Evolutionary conservation across 139 green algal genomes (phyloP).

Genomic region (Micractinium conductrix): DNA sequence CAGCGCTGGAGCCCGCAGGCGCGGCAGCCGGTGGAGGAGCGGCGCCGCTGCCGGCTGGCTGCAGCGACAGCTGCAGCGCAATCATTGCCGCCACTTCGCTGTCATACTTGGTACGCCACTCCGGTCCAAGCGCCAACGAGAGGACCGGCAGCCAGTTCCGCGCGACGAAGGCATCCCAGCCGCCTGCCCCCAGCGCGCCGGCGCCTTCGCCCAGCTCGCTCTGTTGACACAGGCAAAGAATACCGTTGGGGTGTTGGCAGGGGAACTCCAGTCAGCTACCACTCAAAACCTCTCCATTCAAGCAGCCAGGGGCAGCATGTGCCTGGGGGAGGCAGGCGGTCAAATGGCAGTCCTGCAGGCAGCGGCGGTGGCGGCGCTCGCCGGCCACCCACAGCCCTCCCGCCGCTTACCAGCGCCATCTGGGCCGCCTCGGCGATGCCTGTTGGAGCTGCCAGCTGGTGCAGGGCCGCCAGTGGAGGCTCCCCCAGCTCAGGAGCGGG

Average conservation of each 20-base stretch:
- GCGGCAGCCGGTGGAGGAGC: too few species aligned
- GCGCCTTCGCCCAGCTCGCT: too few species aligned
- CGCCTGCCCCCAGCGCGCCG: background rate
- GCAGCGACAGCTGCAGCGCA: constrained; percentile 32
- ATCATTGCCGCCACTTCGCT: constrained; percentile 38
- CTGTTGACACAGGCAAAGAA: too few species aligned
- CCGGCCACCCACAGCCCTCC: background rate
- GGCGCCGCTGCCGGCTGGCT: background rate
- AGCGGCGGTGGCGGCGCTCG: background rate
- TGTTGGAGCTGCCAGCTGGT: background rate
- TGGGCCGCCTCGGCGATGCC: background rate
- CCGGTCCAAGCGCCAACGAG: constrained; percentile 19
- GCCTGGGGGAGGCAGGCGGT: too few species aligned
- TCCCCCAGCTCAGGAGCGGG: background rate
- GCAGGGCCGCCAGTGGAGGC: background rate
- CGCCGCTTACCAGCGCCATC: too few species aligned
- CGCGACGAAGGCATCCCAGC: constrained; percentile 36
- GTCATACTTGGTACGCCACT: constrained; percentile 35
- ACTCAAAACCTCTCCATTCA: too few species aligned
- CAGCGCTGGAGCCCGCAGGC: too few species aligned
- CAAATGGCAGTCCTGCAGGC: too few species aligned
- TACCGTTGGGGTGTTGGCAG: too few species aligned
- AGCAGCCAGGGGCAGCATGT: too few species aligned
- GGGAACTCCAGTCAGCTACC: too few species aligned
- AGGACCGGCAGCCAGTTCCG: constrained; percentile 46